Percentiles rank a stretch among this genome's conserved stretches.
phyloP scores from a whole-genome alignment of 768 basidiomycete genomes.

The Lentinula detonsa region DNA sequence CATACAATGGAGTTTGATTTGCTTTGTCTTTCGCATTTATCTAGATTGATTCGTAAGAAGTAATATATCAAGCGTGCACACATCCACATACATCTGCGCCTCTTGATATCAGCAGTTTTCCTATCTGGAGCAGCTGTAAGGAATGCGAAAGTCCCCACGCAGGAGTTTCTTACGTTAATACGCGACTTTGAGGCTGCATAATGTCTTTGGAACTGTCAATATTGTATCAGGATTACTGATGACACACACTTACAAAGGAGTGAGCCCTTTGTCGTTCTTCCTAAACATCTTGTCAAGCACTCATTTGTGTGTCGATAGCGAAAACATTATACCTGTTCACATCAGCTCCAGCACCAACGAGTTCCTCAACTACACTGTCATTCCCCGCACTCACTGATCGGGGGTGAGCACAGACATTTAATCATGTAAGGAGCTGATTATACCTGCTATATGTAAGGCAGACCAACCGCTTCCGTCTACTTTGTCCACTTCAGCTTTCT shows the following conservation, averaged over 20 bases:
- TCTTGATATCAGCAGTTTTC: constrained; percentile 74
- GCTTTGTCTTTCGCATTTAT: constrained; percentile 94
- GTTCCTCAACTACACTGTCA: constrained; percentile 65
- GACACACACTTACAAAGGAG: constrained; percentile 61
- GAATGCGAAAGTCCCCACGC: constrained; percentile 12
- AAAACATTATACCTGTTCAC: constrained; percentile 45
- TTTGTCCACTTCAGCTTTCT: constrained; percentile 63
- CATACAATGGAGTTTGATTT: constrained; percentile 86
- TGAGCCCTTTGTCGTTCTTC: constrained; percentile 77
- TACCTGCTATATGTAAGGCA: constrained; percentile 75
- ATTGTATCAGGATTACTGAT: constrained; percentile 7
- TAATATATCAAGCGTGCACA: constrained; percentile 16
- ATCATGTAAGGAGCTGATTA: constrained; percentile 7
- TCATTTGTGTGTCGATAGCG: constrained; percentile 13
- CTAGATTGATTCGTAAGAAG: constrained; percentile 40
- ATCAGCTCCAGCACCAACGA: constrained; percentile 79
- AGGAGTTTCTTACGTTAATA: constrained; percentile 56
- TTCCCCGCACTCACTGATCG: constrained; percentile 74
- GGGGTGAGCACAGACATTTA: constrained; percentile 10
- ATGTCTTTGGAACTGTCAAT: constrained; percentile 46
- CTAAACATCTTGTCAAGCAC: constrained; percentile 21
- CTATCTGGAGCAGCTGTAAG: constrained; percentile 58
- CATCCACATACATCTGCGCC: constrained; percentile 82
- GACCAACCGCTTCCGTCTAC: constrained; percentile 70
- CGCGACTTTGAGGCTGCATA: constrained; percentile 92